Conservation (phyloP, 202 grass and related monocot species). For the Sporobolus alterniflorus region DNA sequence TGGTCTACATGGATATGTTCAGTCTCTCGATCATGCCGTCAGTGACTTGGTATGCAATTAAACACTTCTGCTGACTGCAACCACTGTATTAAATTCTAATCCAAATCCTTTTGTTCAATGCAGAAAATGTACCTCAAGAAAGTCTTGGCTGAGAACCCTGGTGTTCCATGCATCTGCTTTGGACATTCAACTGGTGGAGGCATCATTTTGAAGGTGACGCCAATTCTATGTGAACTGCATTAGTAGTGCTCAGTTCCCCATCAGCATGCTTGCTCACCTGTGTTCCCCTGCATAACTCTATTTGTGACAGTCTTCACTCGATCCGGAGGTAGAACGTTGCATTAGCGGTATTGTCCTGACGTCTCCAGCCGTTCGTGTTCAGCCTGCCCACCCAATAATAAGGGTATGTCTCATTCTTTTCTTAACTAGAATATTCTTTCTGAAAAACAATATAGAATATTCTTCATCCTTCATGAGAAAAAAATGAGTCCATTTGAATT, state of each 20-base stretch:
- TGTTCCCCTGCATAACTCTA: not conserved
- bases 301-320: constrained; percentile 52
- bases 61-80: not conserved
- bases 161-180: constrained; percentile 78
- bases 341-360: constrained; percentile 75
- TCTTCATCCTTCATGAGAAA: not conserved
- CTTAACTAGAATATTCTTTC: not conserved
- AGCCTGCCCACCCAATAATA: constrained; percentile 75
- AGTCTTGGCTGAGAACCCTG: constrained; percentile 61
- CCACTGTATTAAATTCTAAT: not conserved
- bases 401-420: constrained; percentile 38
- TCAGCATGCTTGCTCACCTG: not conserved
- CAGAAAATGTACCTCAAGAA: constrained; percentile 89
- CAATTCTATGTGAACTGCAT: not conserved
- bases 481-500: not conserved
- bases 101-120: constrained; percentile 13
- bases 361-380: constrained; percentile 85
- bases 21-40: constrained; percentile 89
- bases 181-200: constrained; percentile 93
- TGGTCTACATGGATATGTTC: constrained; percentile 92
- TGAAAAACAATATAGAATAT: no score
- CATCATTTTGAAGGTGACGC: constrained; percentile 82
- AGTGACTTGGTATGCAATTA: constrained; percentile 64
- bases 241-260: not conserved
- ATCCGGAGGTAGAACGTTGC: constrained; percentile 62